Evolutionary conservation across 2,329 filamentous ascomycete species (phyloP), one percentile per base, ranked within the genome.

Genomic region (Fusarium pseudograminearum): DNA sequence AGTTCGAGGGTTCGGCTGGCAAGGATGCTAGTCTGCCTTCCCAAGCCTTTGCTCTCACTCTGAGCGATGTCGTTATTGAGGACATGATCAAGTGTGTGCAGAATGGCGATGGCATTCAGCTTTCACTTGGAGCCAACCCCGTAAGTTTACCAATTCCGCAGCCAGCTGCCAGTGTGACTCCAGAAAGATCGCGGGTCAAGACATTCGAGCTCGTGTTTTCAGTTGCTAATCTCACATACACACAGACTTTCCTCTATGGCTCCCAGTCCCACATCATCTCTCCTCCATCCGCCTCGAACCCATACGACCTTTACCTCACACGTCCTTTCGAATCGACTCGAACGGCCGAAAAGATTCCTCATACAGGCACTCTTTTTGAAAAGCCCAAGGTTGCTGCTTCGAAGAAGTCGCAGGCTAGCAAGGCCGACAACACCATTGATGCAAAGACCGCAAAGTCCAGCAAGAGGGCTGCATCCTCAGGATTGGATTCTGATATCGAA

Each of bases 11-110:
- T 78, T 81, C 84, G 67, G 79, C 83, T 69, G 73, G 73, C 44
- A 81, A 82, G 53, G 76, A 79, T 57, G 80, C 81, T 53, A 78
- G 80, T 60, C 78, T 86, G 38, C 85, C 85, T 11, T 80, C 82
- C 31, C 86, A 89, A 73, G 86, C 85, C 33, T 87, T 90, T 74
- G 83, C 86, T 67, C 79, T 91, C 58, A 84, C 81, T n/a, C 78
- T 91, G 66, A 84, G 81, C 71, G 84, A 89, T 75, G 81, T 81
- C 75, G 81, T 88, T 53, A 85, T 91, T 72, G 86, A 89, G 76
- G 83, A 87, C 66, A 86, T 91, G 84, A 89, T 91, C 70, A 83
- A 83, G 76, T 87, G 85, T 73, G 83, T 87, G 40, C 85, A 85
- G 73, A 83, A 84, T 80, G 87, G 87, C 52, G 83, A 86, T 57